A percentile compares a stretch with the other conserved stretches of the same genome.
Evolutionary conservation across 2,329 filamentous ascomycete species (phyloP).

Genomic region (Calonectria henricotiae): DNA sequence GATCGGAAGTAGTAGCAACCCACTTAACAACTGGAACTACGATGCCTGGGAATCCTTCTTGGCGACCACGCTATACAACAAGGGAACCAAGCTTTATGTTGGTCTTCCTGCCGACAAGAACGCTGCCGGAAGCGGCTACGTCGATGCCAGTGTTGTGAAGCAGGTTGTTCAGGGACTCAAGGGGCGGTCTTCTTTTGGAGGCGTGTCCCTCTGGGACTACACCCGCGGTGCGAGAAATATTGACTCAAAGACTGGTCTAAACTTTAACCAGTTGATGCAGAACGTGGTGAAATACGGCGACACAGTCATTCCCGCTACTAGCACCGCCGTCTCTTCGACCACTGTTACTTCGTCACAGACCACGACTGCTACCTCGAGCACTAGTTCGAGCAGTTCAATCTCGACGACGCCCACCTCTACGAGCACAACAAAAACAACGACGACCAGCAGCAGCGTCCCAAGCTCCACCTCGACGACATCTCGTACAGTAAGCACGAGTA

Average conservation of each 20-base stretch:
- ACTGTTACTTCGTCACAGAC: slow-evolving; percentile 34
- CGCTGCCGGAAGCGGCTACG: slow-evolving; percentile 56
- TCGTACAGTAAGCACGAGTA: not conserved
- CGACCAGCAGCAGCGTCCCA: not conserved
- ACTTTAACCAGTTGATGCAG: slow-evolving; percentile 58
- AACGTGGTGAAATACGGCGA: slow-evolving; percentile 60
- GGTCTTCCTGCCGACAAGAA: slow-evolving; percentile 59
- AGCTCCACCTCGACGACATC: slow-evolving; percentile 1
- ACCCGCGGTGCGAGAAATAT: slow-evolving; percentile 56
- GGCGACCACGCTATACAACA: slow-evolving; percentile 54
- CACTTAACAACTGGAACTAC: slow-evolving; percentile 61
- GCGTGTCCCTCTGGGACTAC: slow-evolving; percentile 66
- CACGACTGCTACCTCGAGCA: not conserved
- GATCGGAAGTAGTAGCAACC: slow-evolving; percentile 52
- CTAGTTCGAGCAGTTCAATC: not conserved
- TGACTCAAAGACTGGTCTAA: slow-evolving; percentile 52
- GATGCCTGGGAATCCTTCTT: slow-evolving; percentile 61
- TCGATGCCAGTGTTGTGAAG: slow-evolving; percentile 56
- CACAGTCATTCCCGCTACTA: slow-evolving; percentile 46
- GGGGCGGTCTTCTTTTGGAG: slow-evolving; percentile 61
- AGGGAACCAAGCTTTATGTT: slow-evolving; percentile 64
- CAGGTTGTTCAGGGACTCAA: slow-evolving; percentile 61
- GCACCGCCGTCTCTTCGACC: slow-evolving; percentile 43
- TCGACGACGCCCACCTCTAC: not conserved
- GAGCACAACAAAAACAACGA: not conserved